These are phyloP conservation scores for Microbotryum violaceum DNA, from an alignment of 1,284 basidiomycete genomes.

Conservation along the genomic window DNA sequence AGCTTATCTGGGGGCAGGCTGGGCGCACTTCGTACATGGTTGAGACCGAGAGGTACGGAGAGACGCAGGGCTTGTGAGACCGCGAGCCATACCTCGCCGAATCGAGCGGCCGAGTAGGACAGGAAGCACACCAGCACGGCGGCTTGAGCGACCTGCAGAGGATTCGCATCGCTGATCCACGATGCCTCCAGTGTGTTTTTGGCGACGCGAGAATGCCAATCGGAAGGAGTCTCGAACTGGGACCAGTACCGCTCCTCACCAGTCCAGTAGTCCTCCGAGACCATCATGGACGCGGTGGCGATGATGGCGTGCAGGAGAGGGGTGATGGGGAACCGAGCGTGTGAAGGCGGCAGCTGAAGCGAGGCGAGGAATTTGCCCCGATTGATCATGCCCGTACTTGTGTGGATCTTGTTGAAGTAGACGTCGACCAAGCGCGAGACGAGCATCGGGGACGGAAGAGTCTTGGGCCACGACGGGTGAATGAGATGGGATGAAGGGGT, in stretches of 20 bases:
- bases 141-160: slow-evolving; percentile 74
- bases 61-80: slow-evolving; percentile 74
- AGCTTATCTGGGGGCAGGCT: background rate
- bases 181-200: background rate
- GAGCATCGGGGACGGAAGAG: slow-evolving; percentile 8
- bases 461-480: slow-evolving; percentile 8
- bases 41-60: slow-evolving; percentile 59
- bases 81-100: slow-evolving; percentile 83
- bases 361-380: slow-evolving; percentile 63
- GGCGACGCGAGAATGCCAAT: slow-evolving; percentile 56
- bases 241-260: slow-evolving; percentile 24
- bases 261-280: slow-evolving; percentile 49
- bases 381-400: slow-evolving; percentile 50
- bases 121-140: slow-evolving; percentile 76
- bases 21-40: slow-evolving; percentile 15
- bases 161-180: slow-evolving; percentile 45
- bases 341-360: slow-evolving; percentile 61
- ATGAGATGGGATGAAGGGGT: background rate
- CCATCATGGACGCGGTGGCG: slow-evolving; percentile 72
- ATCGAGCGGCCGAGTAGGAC: slow-evolving; percentile 70
- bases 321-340: slow-evolving; percentile 70
- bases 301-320: slow-evolving; percentile 76
- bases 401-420: slow-evolving; percentile 26
- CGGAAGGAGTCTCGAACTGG: slow-evolving; percentile 52
- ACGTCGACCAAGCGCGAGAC: slow-evolving; percentile 20